Evolutionary conservation across 352 stramenopile genomes (phyloP), one percentile per base, ranked within the genome.

Genomic region (Globisporangium spiculum): DNA sequence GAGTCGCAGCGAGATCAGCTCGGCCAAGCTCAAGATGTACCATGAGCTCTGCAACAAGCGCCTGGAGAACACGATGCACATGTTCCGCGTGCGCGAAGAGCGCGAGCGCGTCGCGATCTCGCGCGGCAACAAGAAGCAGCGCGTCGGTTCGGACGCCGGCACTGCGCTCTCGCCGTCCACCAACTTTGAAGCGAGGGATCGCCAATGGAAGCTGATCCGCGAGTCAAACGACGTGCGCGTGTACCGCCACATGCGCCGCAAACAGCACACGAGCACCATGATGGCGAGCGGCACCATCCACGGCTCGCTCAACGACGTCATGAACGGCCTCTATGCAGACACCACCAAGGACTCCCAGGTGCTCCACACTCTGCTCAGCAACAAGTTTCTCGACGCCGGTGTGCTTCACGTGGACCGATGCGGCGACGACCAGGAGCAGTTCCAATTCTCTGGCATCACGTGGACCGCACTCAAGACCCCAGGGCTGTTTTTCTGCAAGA

Each of bases 241-340:
- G 3, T 91, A 84, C 58, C 77, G 83, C 16, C 67, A 80, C 32
- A 76, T 77, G 7, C 73, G 66, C 24, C 77, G 80, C 14, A 79
- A 79, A 30, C 63, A 79, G 57, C 82, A 72, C 54, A 83, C 74
- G 46, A 79, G 67, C 44, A 79, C 77, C 2, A 80, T 93, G 48
- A 75, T 92, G 70, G 85, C 85, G 18, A 70, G 77, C 54, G 85
- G 85, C 10, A 82, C 85, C 9, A 63, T 93, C 12, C 83, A 88
- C 54, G 85, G 83, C 32, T 76, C 83, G 34, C 73, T 93, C 4
- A 73, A 62, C 20, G 85, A 93, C 70, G 76, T 92, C 69, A 88
- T 92, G 83, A 90, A 91, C 66, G 85, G 85, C 0, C 66, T 93
- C 26, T 93, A 93, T 66, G 85, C 85, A 12, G 83, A 92, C 73